Conservation (phyloP, 2,329 filamentous ascomycete genomes). For the Nothophaeocryptopus gaeumannii region DNA sequence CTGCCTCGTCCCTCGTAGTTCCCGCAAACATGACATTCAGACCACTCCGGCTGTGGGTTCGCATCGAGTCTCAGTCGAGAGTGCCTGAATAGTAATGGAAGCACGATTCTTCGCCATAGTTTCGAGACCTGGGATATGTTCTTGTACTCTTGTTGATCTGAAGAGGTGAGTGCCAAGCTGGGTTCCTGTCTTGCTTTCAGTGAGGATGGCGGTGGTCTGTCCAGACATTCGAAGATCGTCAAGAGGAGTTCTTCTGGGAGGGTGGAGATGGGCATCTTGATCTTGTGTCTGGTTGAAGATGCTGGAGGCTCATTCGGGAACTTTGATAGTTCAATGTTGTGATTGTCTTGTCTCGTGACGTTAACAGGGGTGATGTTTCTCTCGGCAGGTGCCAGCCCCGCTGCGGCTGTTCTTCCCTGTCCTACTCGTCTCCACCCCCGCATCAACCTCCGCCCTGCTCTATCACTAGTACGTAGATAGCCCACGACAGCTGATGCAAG, state of each 20-base stretch:
- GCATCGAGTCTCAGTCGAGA: slow-evolving; percentile 37
- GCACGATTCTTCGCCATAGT: slow-evolving; percentile 51
- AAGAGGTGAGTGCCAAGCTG: slow-evolving; percentile 41
- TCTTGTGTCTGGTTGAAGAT: background rate
- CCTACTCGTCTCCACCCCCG: too few species aligned
- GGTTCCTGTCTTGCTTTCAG: slow-evolving; percentile 52
- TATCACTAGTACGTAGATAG: too few species aligned
- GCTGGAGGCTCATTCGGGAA: background rate
- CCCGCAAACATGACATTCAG: slow-evolving; percentile 2
- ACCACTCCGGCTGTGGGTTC: slow-evolving; percentile 2
- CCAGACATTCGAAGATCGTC: slow-evolving; percentile 57
- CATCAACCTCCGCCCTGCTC: too few species aligned
- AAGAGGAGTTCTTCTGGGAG: slow-evolving; percentile 63
- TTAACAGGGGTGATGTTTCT: background rate
- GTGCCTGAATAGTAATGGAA: slow-evolving; percentile 60
- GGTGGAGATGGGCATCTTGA: slow-evolving; percentile 18
- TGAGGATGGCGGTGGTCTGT: slow-evolving; percentile 50
- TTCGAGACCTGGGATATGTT: slow-evolving; percentile 53
- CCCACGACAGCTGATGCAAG: too few species aligned
- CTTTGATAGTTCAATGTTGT: slow-evolving; percentile 2
- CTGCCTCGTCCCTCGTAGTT: background rate
- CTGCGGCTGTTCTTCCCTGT: too few species aligned
- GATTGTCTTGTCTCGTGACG: background rate
- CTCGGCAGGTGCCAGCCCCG: too few species aligned
- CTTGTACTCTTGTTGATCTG: slow-evolving; percentile 46